phyloP scores from a whole-genome alignment of 805 yeast genomes.

The Candida tammaniensis region DNA sequence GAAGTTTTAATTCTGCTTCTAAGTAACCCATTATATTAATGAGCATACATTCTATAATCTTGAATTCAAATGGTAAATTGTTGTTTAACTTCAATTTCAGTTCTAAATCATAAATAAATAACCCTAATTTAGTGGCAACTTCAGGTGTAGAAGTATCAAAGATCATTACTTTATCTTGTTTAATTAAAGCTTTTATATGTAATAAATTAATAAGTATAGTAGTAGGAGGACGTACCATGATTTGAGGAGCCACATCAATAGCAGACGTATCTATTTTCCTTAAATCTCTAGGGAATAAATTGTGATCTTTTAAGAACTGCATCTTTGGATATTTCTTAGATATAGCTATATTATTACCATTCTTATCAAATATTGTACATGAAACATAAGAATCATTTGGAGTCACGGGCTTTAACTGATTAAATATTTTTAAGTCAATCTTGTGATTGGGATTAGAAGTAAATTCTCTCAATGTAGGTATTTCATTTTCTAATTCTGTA shows the following conservation, averaged over 20 bases:
- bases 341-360: constrained; percentile 68
- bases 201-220: constrained; percentile 80
- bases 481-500: constrained; percentile 8
- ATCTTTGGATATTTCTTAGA: constrained; percentile 73
- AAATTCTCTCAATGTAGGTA: constrained; percentile 14
- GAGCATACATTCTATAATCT: constrained; percentile 78
- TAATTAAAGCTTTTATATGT: constrained; percentile 88
- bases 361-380: constrained; percentile 75
- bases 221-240: constrained; percentile 69
- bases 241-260: constrained; percentile 83
- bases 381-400: constrained; percentile 56
- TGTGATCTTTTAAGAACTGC: constrained; percentile 65
- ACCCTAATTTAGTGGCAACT: constrained; percentile 69
- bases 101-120: constrained; percentile 82
- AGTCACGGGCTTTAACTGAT: constrained; percentile 37
- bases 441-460: constrained; percentile 14
- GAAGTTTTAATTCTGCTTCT: constrained; percentile 69
- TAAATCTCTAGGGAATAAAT: constrained; percentile 80
- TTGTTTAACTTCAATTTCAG: constrained; percentile 52
- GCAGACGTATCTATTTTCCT: constrained; percentile 75
- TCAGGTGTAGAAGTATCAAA: constrained; percentile 73
- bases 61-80: constrained; percentile 59
- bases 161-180: constrained; percentile 71
- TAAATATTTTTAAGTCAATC: constrained; percentile 10
- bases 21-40: constrained; percentile 76